Percentiles rank a stretch among this genome's conserved stretches.
Evolutionary conservation across 2,329 filamentous ascomycete genomes (phyloP).

Genomic region (Fusarium setosum): DNA sequence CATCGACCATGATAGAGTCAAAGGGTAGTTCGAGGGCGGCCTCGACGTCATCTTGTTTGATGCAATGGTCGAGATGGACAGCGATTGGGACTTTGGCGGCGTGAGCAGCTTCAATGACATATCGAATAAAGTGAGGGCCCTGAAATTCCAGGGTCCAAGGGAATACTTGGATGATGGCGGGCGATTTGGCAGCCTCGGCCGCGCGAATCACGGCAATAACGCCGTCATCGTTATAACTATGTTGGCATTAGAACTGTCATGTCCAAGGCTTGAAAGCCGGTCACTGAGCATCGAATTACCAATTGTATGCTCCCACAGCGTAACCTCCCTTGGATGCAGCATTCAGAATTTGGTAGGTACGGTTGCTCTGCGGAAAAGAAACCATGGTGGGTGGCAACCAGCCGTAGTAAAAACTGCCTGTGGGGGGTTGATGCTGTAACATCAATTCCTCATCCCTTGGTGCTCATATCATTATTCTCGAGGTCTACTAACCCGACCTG

Average conservation of each 20-base stretch:
- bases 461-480: neutral
- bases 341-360: constrained; percentile 54
- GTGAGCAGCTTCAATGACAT: constrained; percentile 59
- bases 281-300: constrained; percentile 44
- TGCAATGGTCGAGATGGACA: constrained; percentile 70
- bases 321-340: constrained; percentile 59
- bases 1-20: constrained; percentile 75
- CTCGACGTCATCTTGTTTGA: constrained; percentile 42
- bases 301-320: constrained; percentile 56
- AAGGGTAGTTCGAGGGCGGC: constrained; percentile 56
- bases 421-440: neutral
- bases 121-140: constrained; percentile 58
- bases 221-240: constrained; percentile 68
- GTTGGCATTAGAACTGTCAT: neutral
- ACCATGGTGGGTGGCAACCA: neutral
- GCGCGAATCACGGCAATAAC: constrained; percentile 71
- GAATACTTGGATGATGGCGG: constrained; percentile 73
- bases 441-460: neutral
- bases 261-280: neutral
- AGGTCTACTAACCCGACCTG: neutral
- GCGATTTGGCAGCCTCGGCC: constrained; percentile 68
- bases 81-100: constrained; percentile 63
- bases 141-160: constrained; percentile 73
- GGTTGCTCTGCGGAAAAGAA: constrained; percentile 32
- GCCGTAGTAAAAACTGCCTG: neutral